A percentile compares a stretch with the other conserved stretches of the same genome.
Evolutionary conservation across 352 stramenopile species (phyloP).

Genomic region (Pythium insidiosum): DNA sequence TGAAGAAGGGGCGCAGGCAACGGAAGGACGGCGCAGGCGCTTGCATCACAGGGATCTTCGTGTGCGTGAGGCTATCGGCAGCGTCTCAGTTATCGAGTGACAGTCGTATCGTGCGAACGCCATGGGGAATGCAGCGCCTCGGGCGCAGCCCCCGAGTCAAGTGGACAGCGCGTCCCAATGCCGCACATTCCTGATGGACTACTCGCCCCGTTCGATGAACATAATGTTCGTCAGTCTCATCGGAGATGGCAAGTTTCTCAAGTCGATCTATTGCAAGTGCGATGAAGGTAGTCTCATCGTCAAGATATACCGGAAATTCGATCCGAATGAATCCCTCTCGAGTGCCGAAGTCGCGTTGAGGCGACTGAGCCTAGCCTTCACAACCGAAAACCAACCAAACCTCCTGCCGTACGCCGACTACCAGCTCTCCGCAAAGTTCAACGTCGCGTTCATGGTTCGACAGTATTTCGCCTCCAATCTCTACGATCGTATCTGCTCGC

Average conservation of each 20-base stretch:
- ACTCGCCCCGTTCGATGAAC: constrained; percentile 74
- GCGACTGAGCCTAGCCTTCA: constrained; percentile 43
- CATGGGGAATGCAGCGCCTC: constrained; percentile 82
- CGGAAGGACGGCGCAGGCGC: not conserved
- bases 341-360: constrained; percentile 49
- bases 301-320: constrained; percentile 86
- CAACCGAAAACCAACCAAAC: constrained; percentile 68
- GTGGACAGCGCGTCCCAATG: constrained; percentile 82
- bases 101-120: not conserved
- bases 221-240: constrained; percentile 84
- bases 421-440: constrained; percentile 64
- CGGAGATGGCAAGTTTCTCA: constrained; percentile 86
- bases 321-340: constrained; percentile 56
- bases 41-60: not conserved
- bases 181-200: constrained; percentile 85
- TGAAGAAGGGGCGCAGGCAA: not conserved
- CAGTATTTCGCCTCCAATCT: constrained; percentile 96
- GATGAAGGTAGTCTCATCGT: constrained; percentile 79
- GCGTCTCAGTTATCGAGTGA: no score
- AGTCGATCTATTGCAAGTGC: constrained; percentile 84
- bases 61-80: no score
- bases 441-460: constrained; percentile 91
- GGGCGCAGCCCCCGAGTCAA: constrained; percentile 64
- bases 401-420: constrained; percentile 80
- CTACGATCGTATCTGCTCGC: constrained; percentile 93